Base-by-base conservation (phyloP, 108 stramenopile genomes). In the Poteriospumella lacustris region DNA sequence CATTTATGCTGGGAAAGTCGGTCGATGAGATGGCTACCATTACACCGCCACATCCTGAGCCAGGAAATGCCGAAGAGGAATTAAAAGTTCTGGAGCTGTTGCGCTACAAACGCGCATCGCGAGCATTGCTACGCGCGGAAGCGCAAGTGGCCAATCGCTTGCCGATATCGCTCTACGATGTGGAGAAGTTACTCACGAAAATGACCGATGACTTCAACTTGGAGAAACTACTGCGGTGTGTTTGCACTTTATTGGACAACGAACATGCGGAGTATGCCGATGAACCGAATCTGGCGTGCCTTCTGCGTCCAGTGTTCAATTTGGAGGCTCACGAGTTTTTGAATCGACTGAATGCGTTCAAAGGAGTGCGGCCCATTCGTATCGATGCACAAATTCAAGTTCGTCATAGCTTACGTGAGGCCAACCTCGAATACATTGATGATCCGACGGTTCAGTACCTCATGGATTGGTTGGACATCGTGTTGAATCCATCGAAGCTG, bases 21-120 rank as follows among this genome's bases (percentile, higher is more conserved):
- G 42, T 73, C 15, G 70, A 73, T 24, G 70, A 44, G 44, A 5
- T 73, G 28, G 36, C 70, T 26, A 24, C 24, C 3, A 19, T 38
- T 3, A 3, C 5, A 3, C 47, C 44, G 26, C 70, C 70, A 33
- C 43, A 56, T 26, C 70, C 70, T 38, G 70, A 73, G 31, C n/a
- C 70, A 5, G 70, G 70, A 9, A 73, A 73, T 56, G 15, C 36
- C 9, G 70, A 44, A 3, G 47, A 52, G 42, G 70, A 73, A 38
- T 5, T 73, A 5, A 73, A 73, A 56, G 70, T 56, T 5, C 41
- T 73, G 3, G 70, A 73, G 70, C 31, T 73, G 28, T 56, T 73
- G 31, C 36, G 70, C 9, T 73, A 73, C 42, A 73, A 73, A 24
- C 36, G 70, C 38, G 41, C 70, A 3, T 44, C 70, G 31, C 24